Percentiles rank a stretch among this genome's conserved stretches.
Conservation (phyloP, 345 rosid species). For the Syzygium oleosum region DNA sequence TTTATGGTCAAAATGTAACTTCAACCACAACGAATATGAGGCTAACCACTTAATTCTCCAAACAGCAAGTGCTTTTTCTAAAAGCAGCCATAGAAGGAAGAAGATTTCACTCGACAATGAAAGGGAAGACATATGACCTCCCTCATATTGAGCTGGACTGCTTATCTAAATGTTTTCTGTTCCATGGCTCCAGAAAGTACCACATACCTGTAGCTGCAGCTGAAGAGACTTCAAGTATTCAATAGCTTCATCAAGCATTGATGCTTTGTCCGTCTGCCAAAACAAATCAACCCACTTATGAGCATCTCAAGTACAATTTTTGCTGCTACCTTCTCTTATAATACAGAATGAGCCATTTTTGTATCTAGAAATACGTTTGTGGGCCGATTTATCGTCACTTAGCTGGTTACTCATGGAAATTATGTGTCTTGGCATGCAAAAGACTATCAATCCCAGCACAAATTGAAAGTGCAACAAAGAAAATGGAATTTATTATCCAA, state of each 20-base stretch:
- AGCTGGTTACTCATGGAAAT: neutral
- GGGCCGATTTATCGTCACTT: neutral
- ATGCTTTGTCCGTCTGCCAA: conserved; percentile 85
- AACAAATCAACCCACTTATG: neutral
- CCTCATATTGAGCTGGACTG: neutral
- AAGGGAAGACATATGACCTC: neutral
- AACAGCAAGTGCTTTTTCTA: neutral
- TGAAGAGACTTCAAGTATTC: conserved; percentile 92
- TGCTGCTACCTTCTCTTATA: neutral
- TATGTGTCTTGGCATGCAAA: neutral
- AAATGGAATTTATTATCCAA: neutral
- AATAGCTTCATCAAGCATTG: conserved; percentile 90
- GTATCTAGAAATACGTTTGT: neutral
- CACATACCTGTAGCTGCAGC: conserved; percentile 68
- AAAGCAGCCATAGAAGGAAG: neutral
- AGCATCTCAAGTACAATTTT: neutral
- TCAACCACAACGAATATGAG: neutral
- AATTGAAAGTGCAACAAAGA: neutral
- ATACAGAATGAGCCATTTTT: neutral
- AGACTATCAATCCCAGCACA: neutral
- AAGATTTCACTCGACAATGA: neutral
- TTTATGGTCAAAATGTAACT: neutral
- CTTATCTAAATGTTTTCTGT: neutral
- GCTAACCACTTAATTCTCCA: neutral
- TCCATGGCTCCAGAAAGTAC: neutral